Evolutionary conservation across 176 grass and related monocot genomes (phyloP), one percentile per base, ranked within the genome.

Genomic region (Phoenix dactylifera): DNA sequence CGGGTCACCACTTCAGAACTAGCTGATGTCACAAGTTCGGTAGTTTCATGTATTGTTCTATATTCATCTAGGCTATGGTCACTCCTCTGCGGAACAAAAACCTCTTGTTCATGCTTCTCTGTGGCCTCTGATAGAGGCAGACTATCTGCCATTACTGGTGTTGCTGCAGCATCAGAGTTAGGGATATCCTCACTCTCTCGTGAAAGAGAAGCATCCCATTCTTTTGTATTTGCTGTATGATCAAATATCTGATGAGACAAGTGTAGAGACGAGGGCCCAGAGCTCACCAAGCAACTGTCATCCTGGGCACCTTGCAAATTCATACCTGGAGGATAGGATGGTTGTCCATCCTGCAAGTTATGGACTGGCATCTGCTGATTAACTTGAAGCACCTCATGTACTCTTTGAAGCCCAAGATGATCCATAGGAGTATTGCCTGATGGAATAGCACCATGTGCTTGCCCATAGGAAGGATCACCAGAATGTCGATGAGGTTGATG

Each of bases 331-430:
- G 59, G 72, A 68, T 48, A 71, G 63, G 69, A 60, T 68, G 58
- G 72, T 24, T 82, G 82, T 50, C 57, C 72, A 56, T 70, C 65
- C 17, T 50, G 24, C 54, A 72, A 59, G 52, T 67, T 63, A 62
- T 64, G 67, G 51, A 22, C 59, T 52, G 79, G 53, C 72, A 76
- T 63, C 67, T 86, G 77, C 54, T 56, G 75, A 71, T 80, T 70
- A n/a, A 67, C 67, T 51, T 90, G 75, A 64, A 68, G 65, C 64
- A 54, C 55, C 50, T 90, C 87, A 67, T 86, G 76, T 66, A 76
- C 69, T 77, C 69, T 83, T 59, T 55, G 60, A 86, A 80, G 69
- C 52, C 60, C 64, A 64, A 73, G 56, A 63, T 62, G 24, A 66
- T 82, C 78, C 50, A 66, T 24, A 53, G 82, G 72, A 26, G 15